phyloP scores from a whole-genome alignment of 352 stramenopile genomes.

The Phytophthora cajani region DNA sequence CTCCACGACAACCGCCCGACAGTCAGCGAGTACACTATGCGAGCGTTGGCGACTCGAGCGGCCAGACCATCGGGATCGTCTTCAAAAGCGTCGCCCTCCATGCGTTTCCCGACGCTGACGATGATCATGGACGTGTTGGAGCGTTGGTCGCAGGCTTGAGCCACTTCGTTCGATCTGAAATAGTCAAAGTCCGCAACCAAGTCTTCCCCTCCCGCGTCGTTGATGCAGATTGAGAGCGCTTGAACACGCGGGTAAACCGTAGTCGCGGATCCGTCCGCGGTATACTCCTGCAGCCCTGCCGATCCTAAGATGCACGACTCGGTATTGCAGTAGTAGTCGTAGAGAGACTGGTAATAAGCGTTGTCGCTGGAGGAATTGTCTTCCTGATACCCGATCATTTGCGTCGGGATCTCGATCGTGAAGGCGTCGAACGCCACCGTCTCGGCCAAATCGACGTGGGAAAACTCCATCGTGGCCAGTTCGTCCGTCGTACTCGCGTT shows the following conservation, averaged over 20 bases:
- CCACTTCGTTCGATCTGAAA: background rate
- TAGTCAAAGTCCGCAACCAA: slow-evolving; percentile 4
- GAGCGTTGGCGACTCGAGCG: slow-evolving; percentile 15
- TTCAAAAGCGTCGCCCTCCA: slow-evolving; percentile 22
- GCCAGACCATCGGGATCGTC: background rate
- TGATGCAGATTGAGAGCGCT: slow-evolving; percentile 18
- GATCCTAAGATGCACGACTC: background rate
- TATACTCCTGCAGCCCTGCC: background rate
- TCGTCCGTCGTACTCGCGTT: slow-evolving; percentile 8
- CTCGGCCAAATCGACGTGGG: slow-evolving; percentile 10
- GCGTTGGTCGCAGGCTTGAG: slow-evolving; percentile 15
- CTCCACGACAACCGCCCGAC: slow-evolving; percentile 28
- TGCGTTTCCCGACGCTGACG: slow-evolving; percentile 22
- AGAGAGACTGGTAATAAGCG: background rate
- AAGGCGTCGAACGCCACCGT: slow-evolving; percentile 12
- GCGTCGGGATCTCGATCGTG: slow-evolving; percentile 13
- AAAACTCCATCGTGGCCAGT: slow-evolving; percentile 14
- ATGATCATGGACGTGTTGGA: slow-evolving; percentile 24
- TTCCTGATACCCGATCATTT: slow-evolving; percentile 6
- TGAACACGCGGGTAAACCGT: slow-evolving; percentile 21
- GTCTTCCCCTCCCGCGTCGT: background rate
- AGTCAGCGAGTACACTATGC: slow-evolving; percentile 31
- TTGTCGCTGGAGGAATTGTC: slow-evolving; percentile 19
- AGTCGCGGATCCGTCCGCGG: background rate
- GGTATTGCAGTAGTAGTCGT: background rate